Evolutionary conservation across 2,329 filamentous ascomycete genomes (phyloP), one percentile per base, ranked within the genome.

Genomic region (Neurospora sp.): DNA sequence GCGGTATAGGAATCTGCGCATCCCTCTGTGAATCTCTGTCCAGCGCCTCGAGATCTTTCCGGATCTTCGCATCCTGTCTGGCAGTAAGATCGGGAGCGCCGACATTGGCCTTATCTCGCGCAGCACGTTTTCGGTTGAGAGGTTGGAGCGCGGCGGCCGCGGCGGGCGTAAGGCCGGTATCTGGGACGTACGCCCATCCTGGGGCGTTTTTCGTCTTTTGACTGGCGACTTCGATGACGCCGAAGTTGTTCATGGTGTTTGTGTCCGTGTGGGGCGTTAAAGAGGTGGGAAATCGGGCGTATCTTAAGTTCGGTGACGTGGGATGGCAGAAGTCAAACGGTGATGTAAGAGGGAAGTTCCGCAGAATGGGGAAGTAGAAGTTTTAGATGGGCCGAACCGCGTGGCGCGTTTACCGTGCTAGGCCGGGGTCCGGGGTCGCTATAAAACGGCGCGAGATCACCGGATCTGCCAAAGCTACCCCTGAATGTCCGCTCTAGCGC

Each of bases 161-260:
- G 74, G 86, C 85, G 10, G 86, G 84, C 69, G 87, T 85, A 70
- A 86, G 84, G 58, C 79, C 86, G 78, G 87, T 89, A 77, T 97
- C 93, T 38, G 93, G 90, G 1, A 97, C 92, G 78, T 97, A 97
- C 13, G 93, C 93, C 91, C 93, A 98, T 76, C 95, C 95, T 0
- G 95, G 93, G 1, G 93, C 91, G 66, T 86, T 84, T 66, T 88
- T 87, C 17, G 89, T 89, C 72, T 88, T 89, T 38, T 89, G 83
- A 77, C 88, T 89, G 42, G 93, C 91, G 70, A 97, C 84, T 75
- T 97, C 91, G 80, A 96, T 90, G 76, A 98, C 93, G 76, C 92
- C 91, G 74, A 91, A 90, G 76, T 89, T 88, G 77, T 88, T 86
- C 85, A 89, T 90, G 66, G 69, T 78, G 71, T 36, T 70, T 69